phyloP scores from a whole-genome alignment of 2,329 filamentous ascomycete species.

The Ascochyta viciae-villosae region DNA sequence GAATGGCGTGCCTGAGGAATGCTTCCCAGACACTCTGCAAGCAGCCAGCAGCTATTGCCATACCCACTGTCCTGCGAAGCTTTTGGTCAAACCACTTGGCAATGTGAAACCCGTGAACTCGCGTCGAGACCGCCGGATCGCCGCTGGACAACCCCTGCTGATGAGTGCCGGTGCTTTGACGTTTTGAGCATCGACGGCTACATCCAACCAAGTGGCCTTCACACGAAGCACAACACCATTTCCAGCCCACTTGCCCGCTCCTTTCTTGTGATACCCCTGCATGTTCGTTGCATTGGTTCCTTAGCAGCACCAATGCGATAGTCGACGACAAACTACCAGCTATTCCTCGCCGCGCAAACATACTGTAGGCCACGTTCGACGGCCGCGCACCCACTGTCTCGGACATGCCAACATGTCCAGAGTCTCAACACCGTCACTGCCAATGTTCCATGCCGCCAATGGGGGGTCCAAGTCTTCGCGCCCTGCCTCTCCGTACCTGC shows the following conservation, averaged over 20 bases:
- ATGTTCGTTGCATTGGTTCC: conserved; percentile 11
- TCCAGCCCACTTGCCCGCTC: conserved; percentile 4
- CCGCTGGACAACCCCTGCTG: conserved; percentile 17
- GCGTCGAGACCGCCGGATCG: conserved; percentile 19
- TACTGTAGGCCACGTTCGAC: conserved; percentile 39
- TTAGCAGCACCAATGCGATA: conserved; percentile 35
- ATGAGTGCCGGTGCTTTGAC: conserved; percentile 29
- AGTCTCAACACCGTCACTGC: conserved; percentile 64
- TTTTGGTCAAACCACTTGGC: conserved; percentile 12
- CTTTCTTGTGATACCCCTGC: conserved; percentile 12
- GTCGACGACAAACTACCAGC: conserved; percentile 9
- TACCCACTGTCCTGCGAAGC: conserved; percentile 5
- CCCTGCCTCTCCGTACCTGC: conserved; percentile 39
- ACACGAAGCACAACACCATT: conserved; percentile 18
- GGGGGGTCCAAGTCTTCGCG: conserved; percentile 37
- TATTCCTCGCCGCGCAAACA: conserved; percentile 21
- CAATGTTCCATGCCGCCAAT: conserved; percentile 60
- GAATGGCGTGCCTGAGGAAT: not conserved
- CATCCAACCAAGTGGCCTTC: conserved; percentile 22
- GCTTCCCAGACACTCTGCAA: conserved; percentile 12
- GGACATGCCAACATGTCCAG: conserved; percentile 68
- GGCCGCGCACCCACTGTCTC: conserved; percentile 38
- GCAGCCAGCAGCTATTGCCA: conserved; percentile 3
- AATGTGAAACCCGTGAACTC: conserved; percentile 18
- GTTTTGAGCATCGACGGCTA: conserved; percentile 28